Percentiles rank a stretch among this genome's conserved stretches.
Evolutionary conservation across 306 rosid genomes (phyloP).

Genomic region (Crataegus laevigata): DNA sequence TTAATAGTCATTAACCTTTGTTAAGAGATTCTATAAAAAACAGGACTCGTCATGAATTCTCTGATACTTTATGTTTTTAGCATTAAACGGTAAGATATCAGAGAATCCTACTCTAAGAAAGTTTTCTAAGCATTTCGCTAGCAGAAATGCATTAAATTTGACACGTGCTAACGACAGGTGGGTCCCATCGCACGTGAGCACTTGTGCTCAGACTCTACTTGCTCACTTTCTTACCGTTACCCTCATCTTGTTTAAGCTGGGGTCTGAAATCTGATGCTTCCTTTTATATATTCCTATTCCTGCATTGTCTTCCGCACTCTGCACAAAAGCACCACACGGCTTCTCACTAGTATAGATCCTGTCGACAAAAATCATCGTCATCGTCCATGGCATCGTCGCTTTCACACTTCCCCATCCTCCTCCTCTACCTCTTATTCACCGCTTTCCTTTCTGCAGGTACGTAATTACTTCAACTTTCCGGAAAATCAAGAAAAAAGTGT

Average conservation of each 20-base stretch:
- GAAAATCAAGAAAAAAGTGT: not conserved
- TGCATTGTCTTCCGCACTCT: not conserved
- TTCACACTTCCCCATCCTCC: slow-evolving; percentile 14
- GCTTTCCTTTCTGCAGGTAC: slow-evolving; percentile 38
- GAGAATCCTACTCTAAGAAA: no score
- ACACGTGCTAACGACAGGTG: no score
- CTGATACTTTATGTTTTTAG: no score
- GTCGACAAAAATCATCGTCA: not conserved
- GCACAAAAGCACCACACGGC: not conserved
- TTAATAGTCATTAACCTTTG: no score
- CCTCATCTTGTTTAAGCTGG: not conserved
- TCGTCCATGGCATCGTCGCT: slow-evolving; percentile 32
- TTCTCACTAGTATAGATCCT: not conserved
- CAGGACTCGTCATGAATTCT: no score
- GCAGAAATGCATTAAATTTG: no score
- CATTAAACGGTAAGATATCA: no score
- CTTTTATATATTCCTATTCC: not conserved
- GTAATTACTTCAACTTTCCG: not conserved
- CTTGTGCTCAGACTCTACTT: not conserved
- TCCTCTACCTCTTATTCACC: slow-evolving; percentile 31
- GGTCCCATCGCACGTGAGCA: not conserved
- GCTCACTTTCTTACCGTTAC: not conserved
- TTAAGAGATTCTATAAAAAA: no score
- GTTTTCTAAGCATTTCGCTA: no score
- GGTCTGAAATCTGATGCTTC: not conserved